Conservation (phyloP, 768 basidiomycete species). For the Lentinula raphanica region DNA sequence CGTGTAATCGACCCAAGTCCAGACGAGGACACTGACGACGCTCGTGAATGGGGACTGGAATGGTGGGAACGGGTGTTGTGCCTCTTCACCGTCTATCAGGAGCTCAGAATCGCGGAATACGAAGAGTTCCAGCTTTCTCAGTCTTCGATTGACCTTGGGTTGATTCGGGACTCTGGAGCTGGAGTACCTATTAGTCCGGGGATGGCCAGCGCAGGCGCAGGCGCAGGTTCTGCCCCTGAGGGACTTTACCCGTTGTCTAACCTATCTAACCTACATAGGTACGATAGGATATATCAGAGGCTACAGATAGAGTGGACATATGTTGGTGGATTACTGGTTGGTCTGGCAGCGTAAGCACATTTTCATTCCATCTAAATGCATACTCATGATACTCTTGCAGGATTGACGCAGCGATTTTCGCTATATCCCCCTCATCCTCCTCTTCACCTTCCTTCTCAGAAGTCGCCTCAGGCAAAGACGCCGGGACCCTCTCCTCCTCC, state of each 20-base stretch:
- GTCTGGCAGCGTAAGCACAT: constrained; percentile 47
- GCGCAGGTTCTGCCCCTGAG: background rate
- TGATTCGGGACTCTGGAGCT: background rate
- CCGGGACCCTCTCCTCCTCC: background rate
- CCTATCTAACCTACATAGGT: constrained; percentile 50
- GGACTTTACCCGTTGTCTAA: constrained; percentile 13
- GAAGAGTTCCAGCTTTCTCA: background rate
- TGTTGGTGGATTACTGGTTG: constrained; percentile 59
- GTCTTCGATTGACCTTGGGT: background rate
- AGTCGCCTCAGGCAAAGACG: background rate
- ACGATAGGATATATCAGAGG: constrained; percentile 41
- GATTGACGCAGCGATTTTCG: constrained; percentile 56
- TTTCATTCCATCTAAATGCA: background rate
- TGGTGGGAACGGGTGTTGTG: constrained; percentile 41
- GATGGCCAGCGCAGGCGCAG: background rate
- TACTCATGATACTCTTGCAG: constrained; percentile 15
- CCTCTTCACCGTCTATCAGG: constrained; percentile 51
- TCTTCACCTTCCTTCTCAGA: background rate
- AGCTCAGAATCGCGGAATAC: constrained; percentile 37
- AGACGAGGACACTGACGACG: background rate
- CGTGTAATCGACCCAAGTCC: background rate
- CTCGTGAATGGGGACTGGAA: constrained; percentile 10
- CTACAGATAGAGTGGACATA: constrained; percentile 62
- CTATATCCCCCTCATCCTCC: constrained; percentile 49
- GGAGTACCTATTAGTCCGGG: background rate